A percentile compares a stretch with the other conserved stretches of the same genome.
Evolutionary conservation across 2,329 filamentous ascomycete genomes (phyloP).

Genomic region (Fusarium pseudoanthophilum): DNA sequence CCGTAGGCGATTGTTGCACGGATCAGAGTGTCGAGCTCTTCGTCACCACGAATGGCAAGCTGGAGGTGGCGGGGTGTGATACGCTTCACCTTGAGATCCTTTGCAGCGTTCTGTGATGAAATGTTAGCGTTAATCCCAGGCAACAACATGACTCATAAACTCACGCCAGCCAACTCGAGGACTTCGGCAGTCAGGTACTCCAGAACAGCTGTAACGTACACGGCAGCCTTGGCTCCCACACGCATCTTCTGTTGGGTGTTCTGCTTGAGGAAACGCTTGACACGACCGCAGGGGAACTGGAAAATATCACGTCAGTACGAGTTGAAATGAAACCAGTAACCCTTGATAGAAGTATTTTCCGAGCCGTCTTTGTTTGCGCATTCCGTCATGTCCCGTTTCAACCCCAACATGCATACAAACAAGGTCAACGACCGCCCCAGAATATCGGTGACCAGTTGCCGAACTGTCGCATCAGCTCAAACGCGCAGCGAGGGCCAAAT

Average conservation of each 20-base stretch:
- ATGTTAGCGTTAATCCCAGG: constrained; percentile 39
- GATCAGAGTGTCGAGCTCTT: constrained; percentile 97
- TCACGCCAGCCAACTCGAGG: constrained; percentile 90
- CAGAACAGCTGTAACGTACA: constrained; percentile 97
- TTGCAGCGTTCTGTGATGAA: constrained; percentile 83
- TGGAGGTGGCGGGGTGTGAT: constrained; percentile 98
- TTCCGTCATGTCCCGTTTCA: constrained; percentile 28
- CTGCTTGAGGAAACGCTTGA: constrained; percentile 99
- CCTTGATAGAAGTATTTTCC: constrained; percentile 19
- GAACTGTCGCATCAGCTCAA: constrained; percentile 21
- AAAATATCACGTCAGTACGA: constrained; percentile 39
- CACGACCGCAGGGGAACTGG: constrained; percentile 98
- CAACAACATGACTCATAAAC: constrained; percentile 49
- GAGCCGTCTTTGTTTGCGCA: constrained; percentile 25
- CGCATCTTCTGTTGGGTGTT: constrained; percentile 99
- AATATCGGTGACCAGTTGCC: constrained; percentile 12
- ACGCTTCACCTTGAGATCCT: constrained; percentile 99
- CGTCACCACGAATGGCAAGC: constrained; percentile 97
- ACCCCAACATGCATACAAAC: constrained; percentile 11
- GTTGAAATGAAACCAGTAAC: not conserved
- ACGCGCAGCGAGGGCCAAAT: not conserved
- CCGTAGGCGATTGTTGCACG: constrained; percentile 97
- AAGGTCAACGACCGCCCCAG: not conserved
- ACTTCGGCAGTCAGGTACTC: constrained; percentile 99
- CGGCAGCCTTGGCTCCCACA: constrained; percentile 97